Conservation (phyloP, 2,329 filamentous ascomycete species). For the Hypomyces perniciosus region DNA sequence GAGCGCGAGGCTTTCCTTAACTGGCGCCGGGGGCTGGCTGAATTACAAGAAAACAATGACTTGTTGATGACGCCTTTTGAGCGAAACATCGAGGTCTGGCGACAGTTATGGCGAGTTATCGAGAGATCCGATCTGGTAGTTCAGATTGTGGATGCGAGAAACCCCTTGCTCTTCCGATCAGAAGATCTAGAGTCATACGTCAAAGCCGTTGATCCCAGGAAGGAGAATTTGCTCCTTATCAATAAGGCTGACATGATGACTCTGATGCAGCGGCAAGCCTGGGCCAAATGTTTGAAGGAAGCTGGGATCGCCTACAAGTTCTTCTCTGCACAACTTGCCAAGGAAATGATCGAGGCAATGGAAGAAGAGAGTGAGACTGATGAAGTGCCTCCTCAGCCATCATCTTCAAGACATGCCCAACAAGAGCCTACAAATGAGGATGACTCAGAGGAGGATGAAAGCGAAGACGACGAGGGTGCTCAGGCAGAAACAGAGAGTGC, state of each 20-base stretch:
- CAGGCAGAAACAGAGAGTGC: constrained; percentile 14
- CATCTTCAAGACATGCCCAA: constrained; percentile 21
- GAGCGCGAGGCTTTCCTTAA: constrained; percentile 78
- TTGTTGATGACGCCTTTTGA: constrained; percentile 97
- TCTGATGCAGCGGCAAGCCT: constrained; percentile 67
- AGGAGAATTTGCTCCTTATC: constrained; percentile 86
- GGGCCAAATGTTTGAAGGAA: constrained; percentile 80
- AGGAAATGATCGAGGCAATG: constrained; percentile 75
- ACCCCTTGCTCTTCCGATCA: constrained; percentile 87
- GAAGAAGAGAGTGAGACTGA: constrained; percentile 47
- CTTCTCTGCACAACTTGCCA: constrained; percentile 90
- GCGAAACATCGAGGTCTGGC: constrained; percentile 94
- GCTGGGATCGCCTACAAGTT: constrained; percentile 86
- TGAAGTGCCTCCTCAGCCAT: constrained; percentile 19
- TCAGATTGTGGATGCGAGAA: constrained; percentile 96
- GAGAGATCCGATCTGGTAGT: constrained; percentile 93
- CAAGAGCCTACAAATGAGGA: constrained; percentile 21
- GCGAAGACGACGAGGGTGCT: constrained; percentile 18
- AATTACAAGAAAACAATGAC: constrained; percentile 90
- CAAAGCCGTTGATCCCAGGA: constrained; percentile 80
- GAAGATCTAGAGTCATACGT: constrained; percentile 93
- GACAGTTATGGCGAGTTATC: constrained; percentile 96
- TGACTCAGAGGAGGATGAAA: constrained; percentile 22
- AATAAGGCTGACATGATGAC: constrained; percentile 99
- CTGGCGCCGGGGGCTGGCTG: constrained; percentile 86